A percentile compares a stretch with the other conserved stretches of the same genome.
Evolutionary conservation across 2,329 filamentous ascomycete species (phyloP).

Genomic region (Hansfordia pulvinata): DNA sequence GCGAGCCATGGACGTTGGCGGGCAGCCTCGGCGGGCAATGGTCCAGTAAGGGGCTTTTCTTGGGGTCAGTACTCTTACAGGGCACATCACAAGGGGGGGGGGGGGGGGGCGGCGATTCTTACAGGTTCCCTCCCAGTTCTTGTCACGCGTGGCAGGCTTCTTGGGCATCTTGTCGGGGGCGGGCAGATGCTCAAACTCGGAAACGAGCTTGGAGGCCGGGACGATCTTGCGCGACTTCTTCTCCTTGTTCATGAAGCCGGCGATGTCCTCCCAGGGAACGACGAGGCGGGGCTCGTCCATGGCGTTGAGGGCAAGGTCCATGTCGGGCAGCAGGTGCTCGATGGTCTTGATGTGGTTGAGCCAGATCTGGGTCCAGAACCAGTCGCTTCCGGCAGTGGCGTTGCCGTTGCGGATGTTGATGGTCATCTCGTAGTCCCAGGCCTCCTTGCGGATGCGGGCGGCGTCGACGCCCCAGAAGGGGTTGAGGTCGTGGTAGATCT

Average conservation of each 20-base stretch:
- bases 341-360: constrained; percentile 36
- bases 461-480: constrained; percentile 42
- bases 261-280: constrained; percentile 48
- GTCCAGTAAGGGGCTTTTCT: constrained; percentile 42
- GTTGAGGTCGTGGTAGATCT: constrained; percentile 35
- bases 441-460: constrained; percentile 33
- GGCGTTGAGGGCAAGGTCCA: constrained; percentile 53
- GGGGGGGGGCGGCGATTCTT: constrained; percentile 8
- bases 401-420: constrained; percentile 41
- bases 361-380: constrained; percentile 47
- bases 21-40: constrained; percentile 44
- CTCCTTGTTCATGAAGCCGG: constrained; percentile 37
- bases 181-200: constrained; percentile 28
- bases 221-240: constrained; percentile 29
- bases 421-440: constrained; percentile 44
- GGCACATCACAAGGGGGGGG: constrained; percentile 4
- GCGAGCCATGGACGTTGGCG: constrained; percentile 47
- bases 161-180: constrained; percentile 20
- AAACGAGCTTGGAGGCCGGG: constrained; percentile 27
- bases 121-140: constrained; percentile 38
- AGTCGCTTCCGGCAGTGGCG: constrained; percentile 36
- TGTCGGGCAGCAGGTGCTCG: constrained; percentile 45
- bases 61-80: too few species aligned
- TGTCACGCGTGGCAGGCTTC: constrained; percentile 20
- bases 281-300: constrained; percentile 56